Evolutionary conservation across 2,329 filamentous ascomycete species (phyloP).

Genomic region (Aspergillus sp.): DNA sequence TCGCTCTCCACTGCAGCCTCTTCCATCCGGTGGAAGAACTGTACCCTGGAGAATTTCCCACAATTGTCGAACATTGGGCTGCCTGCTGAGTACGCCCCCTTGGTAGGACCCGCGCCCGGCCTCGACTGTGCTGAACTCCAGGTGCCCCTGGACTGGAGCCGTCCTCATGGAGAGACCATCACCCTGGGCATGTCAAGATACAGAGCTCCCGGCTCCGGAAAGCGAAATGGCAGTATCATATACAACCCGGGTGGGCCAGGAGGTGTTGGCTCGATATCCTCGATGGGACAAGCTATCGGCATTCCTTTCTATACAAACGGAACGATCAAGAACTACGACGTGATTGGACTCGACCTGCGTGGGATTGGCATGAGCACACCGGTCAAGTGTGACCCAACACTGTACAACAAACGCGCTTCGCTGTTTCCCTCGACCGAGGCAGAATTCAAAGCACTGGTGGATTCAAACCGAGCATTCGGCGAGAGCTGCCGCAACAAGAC

Average conservation of each 20-base stretch:
- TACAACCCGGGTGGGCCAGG: slow-evolving; percentile 38
- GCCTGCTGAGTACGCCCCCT: background rate
- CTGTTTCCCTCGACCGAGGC: slow-evolving; percentile 39
- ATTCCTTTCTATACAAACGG: background rate
- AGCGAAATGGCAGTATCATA: slow-evolving; percentile 38
- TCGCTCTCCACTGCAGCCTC: background rate
- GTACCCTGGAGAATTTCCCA: slow-evolving; percentile 1
- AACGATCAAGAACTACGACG: slow-evolving; percentile 33
- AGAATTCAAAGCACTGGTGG: slow-evolving; percentile 38
- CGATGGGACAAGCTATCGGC: background rate
- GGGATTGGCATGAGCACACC: slow-evolving; percentile 44
- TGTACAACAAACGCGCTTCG: slow-evolving; percentile 39
- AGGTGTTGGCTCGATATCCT: background rate
- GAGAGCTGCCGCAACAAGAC: slow-evolving; percentile 42
- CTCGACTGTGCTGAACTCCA: slow-evolving; percentile 5
- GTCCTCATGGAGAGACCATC: slow-evolving; percentile 27
- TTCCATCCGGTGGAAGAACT: background rate
- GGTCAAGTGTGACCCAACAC: slow-evolving; percentile 38
- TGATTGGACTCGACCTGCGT: slow-evolving; percentile 47
- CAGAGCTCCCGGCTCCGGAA: slow-evolving; percentile 17
- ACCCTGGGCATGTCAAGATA: slow-evolving; percentile 28
- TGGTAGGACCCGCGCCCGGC: background rate
- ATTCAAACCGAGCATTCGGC: slow-evolving; percentile 41
- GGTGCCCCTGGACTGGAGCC: slow-evolving; percentile 34
- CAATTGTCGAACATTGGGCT: background rate